Base-by-base conservation (phyloP, 352 stramenopile species). In the Phytophthora palmivora region DNA sequence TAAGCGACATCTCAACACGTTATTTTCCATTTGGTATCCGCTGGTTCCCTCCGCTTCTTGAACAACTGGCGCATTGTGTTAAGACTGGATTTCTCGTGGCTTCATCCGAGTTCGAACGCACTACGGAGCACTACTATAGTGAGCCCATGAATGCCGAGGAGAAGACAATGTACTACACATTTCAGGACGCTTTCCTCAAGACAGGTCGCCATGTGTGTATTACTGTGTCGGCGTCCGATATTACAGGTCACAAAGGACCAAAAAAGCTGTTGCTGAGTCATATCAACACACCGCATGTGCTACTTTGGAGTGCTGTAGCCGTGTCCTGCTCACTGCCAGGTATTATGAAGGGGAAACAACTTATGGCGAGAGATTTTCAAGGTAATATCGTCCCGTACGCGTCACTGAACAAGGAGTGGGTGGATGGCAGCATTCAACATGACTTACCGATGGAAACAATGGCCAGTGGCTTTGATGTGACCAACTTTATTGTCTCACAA, bases 381-480 rank as follows among this genome's bases (percentile, higher is more conserved):
- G 92, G 94, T 52, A 85, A 94, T 24, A 74, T 96, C 14, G 87
- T 96, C 43, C 89, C 87, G 48, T 98, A 98, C 63, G 89, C 92
- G 44, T 88, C 95, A 24, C 76, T 97, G 58, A 94, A 87, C 52
- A 90, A 97, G 14, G 89, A 98, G 69, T 98, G 90, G 89, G 92
- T 98, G 36, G 95, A 98, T 64, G 93, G 91, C 38, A 96, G 82
- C 60, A 94, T 98, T 44, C 89, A 97, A 54, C 70, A 85, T 54
- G 92, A 98, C 70, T 64, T 98, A 30, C 91, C 92, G 5, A 97
- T 98, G 83, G 91, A 97, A 76, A 87, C 90, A 3, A 97, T 98
- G 76, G 87, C 91, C 12, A 97, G 90, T 48, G 75, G 95, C 15
- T 98, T 98, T 74, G 97, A 97, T 63, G 89, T 98, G n/a, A 94